Percentiles rank a stretch among this genome's conserved stretches.
Conservation (phyloP, 169 alveolate species). For the Plasmodium sp. region DNA sequence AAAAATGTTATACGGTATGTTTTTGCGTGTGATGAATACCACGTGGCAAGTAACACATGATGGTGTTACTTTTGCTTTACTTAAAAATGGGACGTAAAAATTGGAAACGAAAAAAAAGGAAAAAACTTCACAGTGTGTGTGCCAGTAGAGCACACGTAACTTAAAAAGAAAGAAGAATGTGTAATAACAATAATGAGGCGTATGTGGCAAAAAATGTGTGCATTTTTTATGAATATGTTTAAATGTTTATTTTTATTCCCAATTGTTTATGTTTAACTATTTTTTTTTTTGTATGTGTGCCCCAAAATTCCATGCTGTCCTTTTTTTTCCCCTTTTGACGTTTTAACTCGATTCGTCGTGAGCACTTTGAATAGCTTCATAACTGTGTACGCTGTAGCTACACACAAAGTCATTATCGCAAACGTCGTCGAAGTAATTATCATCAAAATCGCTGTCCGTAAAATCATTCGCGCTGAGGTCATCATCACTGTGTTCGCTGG, state of each 20-base stretch:
- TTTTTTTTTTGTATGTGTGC: neutral
- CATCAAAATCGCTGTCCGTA: slow-evolving; percentile 31
- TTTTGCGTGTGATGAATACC: neutral
- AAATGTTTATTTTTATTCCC: neutral
- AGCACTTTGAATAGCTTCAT: slow-evolving; percentile 26
- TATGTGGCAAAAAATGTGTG: neutral
- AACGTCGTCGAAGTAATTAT: slow-evolving; percentile 5
- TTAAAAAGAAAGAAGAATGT: slow-evolving; percentile 5
- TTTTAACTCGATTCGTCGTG: neutral
- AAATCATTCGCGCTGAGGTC: slow-evolving; percentile 2
- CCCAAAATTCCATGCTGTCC: neutral
- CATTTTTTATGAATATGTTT: neutral
- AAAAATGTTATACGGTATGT: slow-evolving; percentile 1
- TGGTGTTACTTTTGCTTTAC: neutral
- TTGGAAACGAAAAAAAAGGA: slow-evolving; percentile 7
- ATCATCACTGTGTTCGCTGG: slow-evolving; percentile 47
- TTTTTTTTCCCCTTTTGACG: neutral
- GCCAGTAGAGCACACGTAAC: neutral
- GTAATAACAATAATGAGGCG: neutral
- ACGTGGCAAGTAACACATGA: neutral
- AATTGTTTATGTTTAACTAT: neutral
- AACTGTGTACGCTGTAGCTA: slow-evolving; percentile 18
- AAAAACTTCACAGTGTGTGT: neutral
- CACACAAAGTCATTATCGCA: slow-evolving; percentile 8
- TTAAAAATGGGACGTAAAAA: slow-evolving; percentile 14